Percentiles rank a stretch among this genome's conserved stretches.
Conservation (phyloP, 768 basidiomycete species). For the Coprinellus aureogranulatus region DNA sequence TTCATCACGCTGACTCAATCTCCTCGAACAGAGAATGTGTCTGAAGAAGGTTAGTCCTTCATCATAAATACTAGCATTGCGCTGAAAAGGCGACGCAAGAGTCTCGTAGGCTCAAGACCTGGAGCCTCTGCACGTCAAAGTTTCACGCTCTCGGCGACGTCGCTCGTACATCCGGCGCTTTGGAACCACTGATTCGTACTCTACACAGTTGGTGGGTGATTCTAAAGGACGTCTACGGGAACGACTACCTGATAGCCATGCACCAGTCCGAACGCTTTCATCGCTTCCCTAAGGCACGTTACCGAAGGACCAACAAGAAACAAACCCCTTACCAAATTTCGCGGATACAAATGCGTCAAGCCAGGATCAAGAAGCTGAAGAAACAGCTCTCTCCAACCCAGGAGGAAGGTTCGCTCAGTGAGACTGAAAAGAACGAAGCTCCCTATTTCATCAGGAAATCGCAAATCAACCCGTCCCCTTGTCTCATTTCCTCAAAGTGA, state of each 20-base stretch:
- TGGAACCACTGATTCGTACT: slow-evolving; percentile 3
- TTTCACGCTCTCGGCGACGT: slow-evolving; percentile 9
- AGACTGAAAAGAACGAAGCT: background rate
- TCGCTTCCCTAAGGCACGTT: background rate
- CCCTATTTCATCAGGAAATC: slow-evolving; percentile 3
- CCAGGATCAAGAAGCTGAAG: background rate
- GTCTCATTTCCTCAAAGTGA: background rate
- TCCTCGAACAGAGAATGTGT: too few relatives aligned
- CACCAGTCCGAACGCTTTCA: background rate
- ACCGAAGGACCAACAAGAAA: slow-evolving; percentile 1
- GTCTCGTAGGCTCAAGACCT: slow-evolving; percentile 7
- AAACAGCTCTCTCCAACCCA: background rate
- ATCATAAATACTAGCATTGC: too few relatives aligned
- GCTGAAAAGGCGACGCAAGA: background rate
- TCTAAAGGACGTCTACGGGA: too few relatives aligned
- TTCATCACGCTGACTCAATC: too few relatives aligned
- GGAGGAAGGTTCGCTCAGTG: background rate
- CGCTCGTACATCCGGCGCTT: background rate
- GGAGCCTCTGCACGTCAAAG: slow-evolving; percentile 3
- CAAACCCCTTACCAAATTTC: background rate
- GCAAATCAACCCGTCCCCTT: background rate
- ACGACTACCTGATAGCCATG: background rate
- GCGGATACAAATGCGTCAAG: background rate
- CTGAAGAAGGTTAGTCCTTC: too few relatives aligned
- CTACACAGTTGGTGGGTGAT: slow-evolving; percentile 28